Base-by-base conservation (phyloP, 148 eudicot species). In the Selenicereus undatus region DNA sequence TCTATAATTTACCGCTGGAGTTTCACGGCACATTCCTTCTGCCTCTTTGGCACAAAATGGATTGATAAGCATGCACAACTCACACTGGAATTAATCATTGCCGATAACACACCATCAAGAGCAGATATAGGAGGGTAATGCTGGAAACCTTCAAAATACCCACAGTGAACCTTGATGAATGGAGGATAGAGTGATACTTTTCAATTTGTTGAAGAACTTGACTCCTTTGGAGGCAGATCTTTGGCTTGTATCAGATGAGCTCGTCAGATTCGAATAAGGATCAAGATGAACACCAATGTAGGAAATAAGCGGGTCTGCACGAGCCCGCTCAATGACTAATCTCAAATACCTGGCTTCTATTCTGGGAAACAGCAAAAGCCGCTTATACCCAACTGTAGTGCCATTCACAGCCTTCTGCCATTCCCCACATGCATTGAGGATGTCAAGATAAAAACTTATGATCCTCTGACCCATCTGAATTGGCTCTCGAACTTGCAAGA, bases 401-500 rank as follows among this genome's bases (percentile, higher is more conserved):
- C 93, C 96, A 24, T 51, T 78, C 9, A 74, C 77, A 58, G 86
- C 87, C 85, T 75, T 73, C 45, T 82, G 43, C 98, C 96, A 93
- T 71, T 80, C 80, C 9, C 93, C 90, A 1, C 69, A 26, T 45
- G 71, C 82, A 51, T 86, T 83, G 36, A 85, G 60, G 43, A 84
- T 65, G 32, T 93, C 94, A 22, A 92, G 86, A 86, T 89, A 92
- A 71, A 93, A 93, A 66, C 66, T 56, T 32, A 87, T 72, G 60
- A 92, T 84, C 84, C 96, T 83, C 82, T 93, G 96, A 26, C 98
- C 98, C 91, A 93, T 82, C 9, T 93, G 96, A 77, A 93, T 92
- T 45, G 98, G 98, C 82, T 93, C 98, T 86, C 85, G 94, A 83
- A 93, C 76, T 76, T 88, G 87, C 84, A 93, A 69, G 30, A 93